Percentiles rank a stretch among this genome's conserved stretches.
These are phyloP conservation scores for Penicillium vulpinum DNA, from an alignment of 2,329 filamentous ascomycete species.

Conservation along the genomic window DNA sequence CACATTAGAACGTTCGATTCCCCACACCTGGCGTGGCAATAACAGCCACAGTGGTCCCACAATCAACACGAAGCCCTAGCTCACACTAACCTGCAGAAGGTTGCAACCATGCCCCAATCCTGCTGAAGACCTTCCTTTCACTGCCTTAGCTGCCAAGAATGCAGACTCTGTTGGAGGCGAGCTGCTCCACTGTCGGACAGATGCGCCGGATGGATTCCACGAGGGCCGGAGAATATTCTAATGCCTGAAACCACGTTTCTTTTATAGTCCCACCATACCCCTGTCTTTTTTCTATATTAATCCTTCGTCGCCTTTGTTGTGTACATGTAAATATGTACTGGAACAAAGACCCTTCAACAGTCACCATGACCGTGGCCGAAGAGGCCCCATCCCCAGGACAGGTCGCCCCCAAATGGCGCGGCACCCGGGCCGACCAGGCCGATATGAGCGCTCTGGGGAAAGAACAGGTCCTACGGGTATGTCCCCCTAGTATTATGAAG, in stretches of 20 bases:
- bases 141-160: background rate
- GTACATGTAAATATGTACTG: background rate
- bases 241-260: background rate
- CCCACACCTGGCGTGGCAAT: constrained; percentile 1
- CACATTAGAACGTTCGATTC: too few relatives aligned
- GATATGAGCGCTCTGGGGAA: constrained; percentile 43
- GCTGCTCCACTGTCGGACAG: background rate
- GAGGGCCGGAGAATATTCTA: background rate
- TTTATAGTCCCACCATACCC: background rate
- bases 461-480: constrained; percentile 42
- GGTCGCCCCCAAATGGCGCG: background rate
- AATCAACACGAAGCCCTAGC: constrained; percentile 4
- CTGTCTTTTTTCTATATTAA: background rate
- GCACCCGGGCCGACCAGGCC: constrained; percentile 27
- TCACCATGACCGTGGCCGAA: background rate
- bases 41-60: constrained; percentile 1
- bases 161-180: background rate
- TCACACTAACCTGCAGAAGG: background rate
- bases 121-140: too few relatives aligned
- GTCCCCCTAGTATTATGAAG: constrained; percentile 7
- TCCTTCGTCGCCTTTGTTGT: background rate
- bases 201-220: background rate
- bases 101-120: background rate
- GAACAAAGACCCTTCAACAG: constrained; percentile 3
- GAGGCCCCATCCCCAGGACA: background rate